Evolutionary conservation across 768 basidiomycete species (phyloP), one percentile per base, ranked within the genome.

Genomic region (Macrolepiota fuliginosa): DNA sequence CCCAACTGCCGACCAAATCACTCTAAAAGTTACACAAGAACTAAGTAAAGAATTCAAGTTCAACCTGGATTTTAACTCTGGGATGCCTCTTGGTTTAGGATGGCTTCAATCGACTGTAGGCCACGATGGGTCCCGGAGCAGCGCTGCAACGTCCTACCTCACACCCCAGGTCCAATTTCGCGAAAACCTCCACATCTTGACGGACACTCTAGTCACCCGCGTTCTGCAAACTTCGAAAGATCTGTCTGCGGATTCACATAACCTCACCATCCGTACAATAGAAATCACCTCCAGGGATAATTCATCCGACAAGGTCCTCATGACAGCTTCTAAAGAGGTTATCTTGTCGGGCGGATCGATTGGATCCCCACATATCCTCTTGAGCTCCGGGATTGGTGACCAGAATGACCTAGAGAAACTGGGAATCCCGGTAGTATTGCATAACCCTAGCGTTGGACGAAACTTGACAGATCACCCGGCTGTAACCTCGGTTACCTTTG

Each of bases 381-480:
- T 66, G n/a, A 57, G 58, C 35, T 66, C 65, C 4, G 65, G 65
- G 9, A 63, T 66, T 50, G 65, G 62, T 2, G 53, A 66, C 49
- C 39, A 29, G 22, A 17, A 55, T 4, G 56, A 65, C 11, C 49
- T 65, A 4, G 19, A 19, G 50, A 25, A 1, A 9, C 59, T 35
- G 52, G 39, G 53, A 9, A 51, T 65, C 22, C 45, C 49, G 6
- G 37, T 45, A 4, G n/a, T 56, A 3, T 70, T 83, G 9, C 83
- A 94, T 65, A 79, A 88, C 4, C 88, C 91, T 0, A 85, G 83
- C 9, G 92, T 95, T 13, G 93, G 94, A 10, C 76, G 81, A 22
- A 83, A 91, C 69, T 80, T 95, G 29, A 74, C 82, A 53, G 94
- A 96, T 70, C 94, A 96, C 65, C 17, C 57, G 37, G 29, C n/a